Percentiles rank a stretch among this genome's conserved stretches.
These are phyloP conservation scores for Excoecaria agallocha DNA, from an alignment of 345 rosid genomes.

Conservation along the genomic window DNA sequence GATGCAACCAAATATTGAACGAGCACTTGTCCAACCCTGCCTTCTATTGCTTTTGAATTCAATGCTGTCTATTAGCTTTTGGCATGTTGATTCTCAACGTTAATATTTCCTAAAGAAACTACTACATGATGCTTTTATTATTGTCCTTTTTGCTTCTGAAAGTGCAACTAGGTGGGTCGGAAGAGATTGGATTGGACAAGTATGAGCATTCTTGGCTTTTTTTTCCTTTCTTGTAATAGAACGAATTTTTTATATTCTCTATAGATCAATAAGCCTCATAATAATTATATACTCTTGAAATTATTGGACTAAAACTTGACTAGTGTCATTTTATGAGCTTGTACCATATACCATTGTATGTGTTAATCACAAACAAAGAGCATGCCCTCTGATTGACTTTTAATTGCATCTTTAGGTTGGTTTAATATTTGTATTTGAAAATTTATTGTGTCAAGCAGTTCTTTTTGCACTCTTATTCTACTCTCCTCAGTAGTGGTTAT, in stretches of 20 bases:
- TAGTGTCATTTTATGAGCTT: not conserved
- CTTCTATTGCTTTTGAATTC: conserved; percentile 2
- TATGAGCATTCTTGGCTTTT: not conserved
- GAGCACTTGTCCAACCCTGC: not conserved
- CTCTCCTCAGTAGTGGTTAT: not conserved
- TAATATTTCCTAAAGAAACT: not conserved
- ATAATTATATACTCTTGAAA: not conserved
- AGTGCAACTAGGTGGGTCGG: not conserved
- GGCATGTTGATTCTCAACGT: not conserved
- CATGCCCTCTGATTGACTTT: not conserved
- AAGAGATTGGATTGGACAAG: not conserved
- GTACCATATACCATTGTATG: not conserved
- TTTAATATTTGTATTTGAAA: not conserved
- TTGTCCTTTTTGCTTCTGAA: not conserved
- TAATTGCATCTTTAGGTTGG: not conserved
- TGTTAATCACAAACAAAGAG: not conserved
- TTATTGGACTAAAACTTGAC: not conserved
- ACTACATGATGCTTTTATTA: not conserved
- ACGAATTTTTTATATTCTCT: not conserved
- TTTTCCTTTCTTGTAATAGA: not conserved
- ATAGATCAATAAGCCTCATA: not conserved
- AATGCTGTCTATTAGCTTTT: not conserved
- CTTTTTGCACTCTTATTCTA: not conserved
- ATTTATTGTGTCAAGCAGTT: not conserved
- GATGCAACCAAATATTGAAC: too few species aligned